Evolutionary conservation across 2,329 filamentous ascomycete species (phyloP).

Genomic region (Teratosphaeria pseudoeucalypti): DNA sequence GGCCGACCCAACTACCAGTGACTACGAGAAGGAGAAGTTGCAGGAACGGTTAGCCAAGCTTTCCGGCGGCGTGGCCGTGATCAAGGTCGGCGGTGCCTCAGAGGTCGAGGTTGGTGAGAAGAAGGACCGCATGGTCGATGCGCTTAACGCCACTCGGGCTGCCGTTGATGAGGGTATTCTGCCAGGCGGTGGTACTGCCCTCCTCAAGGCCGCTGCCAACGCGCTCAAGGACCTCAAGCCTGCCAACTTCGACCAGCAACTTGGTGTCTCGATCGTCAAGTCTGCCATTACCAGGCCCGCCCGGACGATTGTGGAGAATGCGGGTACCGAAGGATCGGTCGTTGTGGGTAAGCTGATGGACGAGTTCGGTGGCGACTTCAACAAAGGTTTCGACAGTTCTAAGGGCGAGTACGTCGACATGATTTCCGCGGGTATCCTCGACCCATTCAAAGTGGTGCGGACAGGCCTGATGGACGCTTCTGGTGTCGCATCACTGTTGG

Average conservation of each 20-base stretch:
- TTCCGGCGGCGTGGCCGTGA: slow-evolving; percentile 96
- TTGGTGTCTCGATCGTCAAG: slow-evolving; percentile 95
- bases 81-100: slow-evolving; percentile 95
- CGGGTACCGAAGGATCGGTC: slow-evolving; percentile 88
- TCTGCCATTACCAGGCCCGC: slow-evolving; percentile 94
- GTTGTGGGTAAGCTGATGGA: slow-evolving; percentile 97
- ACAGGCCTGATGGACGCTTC: slow-evolving; percentile 90
- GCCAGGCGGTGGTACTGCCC: slow-evolving; percentile 92
- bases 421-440: slow-evolving; percentile 92
- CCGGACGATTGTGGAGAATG: slow-evolving; percentile 94
- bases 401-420: slow-evolving; percentile 99
- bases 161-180: slow-evolving; percentile 99
- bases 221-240: slow-evolving; percentile 74
- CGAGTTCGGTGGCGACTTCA: slow-evolving; percentile 85
- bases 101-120: slow-evolving; percentile 99
- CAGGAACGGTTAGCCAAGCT: slow-evolving; percentile 99
- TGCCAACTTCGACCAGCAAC: slow-evolving; percentile 97
- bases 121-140: slow-evolving; percentile 99
- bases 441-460: slow-evolving; percentile 98
- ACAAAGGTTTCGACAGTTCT: slow-evolving; percentile 93
- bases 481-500: slow-evolving; percentile 91
- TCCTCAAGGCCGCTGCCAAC: slow-evolving; percentile 92
- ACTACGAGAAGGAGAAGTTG: slow-evolving; percentile 99
- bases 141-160: slow-evolving; percentile 92
- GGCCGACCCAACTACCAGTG: slow-evolving; percentile 82